Evolutionary conservation across 495 filamentous ascomycete species (phyloP).

Genomic region (Aspergillus biplanus): DNA sequence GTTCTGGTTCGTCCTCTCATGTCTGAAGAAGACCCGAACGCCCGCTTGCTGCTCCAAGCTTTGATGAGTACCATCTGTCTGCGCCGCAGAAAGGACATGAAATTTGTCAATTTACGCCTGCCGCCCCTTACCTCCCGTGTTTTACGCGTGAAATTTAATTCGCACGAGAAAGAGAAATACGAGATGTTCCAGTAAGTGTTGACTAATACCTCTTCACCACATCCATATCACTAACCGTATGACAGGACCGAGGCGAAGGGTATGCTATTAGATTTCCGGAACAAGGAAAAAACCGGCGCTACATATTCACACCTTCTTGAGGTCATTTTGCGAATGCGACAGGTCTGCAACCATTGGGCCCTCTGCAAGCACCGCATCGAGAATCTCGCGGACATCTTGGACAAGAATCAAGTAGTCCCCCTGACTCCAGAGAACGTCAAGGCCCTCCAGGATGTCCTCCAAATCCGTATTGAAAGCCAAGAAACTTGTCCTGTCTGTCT

Average conservation of each 20-base stretch:
- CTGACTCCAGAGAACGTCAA: constrained; percentile 74
- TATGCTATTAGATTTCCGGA: constrained; percentile 64
- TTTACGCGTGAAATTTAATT: constrained; percentile 74
- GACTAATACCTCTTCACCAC: neutral
- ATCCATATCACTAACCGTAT: constrained; percentile 22
- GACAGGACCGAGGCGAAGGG: constrained; percentile 72
- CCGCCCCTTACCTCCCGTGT: constrained; percentile 80
- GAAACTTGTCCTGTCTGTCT: constrained; percentile 87
- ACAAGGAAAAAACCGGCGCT: constrained; percentile 44
- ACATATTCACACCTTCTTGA: constrained; percentile 74
- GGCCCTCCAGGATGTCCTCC: constrained; percentile 76
- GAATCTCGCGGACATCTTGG: constrained; percentile 69
- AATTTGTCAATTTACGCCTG: constrained; percentile 80
- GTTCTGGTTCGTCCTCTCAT: constrained; percentile 74
- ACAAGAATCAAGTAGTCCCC: constrained; percentile 65
- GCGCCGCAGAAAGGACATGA: constrained; percentile 86
- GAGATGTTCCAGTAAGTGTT: constrained; percentile 65
- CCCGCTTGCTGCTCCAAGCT: constrained; percentile 69
- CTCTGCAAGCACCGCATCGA: constrained; percentile 74
- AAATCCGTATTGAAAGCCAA: constrained; percentile 77
- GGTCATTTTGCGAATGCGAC: constrained; percentile 80
- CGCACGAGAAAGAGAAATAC: constrained; percentile 80
- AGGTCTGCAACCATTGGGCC: constrained; percentile 88
- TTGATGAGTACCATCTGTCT: constrained; percentile 85
- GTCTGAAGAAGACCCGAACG: constrained; percentile 58